Evolutionary conservation across 2,329 filamentous ascomycete species (phyloP).

Genomic region (Fusarium sp.): DNA sequence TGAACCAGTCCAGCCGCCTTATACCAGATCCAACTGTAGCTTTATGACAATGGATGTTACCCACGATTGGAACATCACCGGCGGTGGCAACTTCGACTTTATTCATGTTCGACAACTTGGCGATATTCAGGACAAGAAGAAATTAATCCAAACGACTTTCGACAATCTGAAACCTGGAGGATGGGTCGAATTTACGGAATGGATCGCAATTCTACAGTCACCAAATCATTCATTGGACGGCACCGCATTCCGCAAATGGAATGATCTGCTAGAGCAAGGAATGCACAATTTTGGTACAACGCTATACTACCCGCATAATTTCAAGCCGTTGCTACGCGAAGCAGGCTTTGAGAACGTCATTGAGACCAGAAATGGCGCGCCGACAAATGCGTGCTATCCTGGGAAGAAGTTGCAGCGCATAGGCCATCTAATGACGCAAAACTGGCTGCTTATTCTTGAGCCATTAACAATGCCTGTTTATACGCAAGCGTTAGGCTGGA

Average conservation of each 20-base stretch:
- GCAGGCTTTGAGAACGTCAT: conserved; percentile 40
- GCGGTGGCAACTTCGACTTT: conserved; percentile 34
- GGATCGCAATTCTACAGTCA: conserved; percentile 44
- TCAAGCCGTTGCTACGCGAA: conserved; percentile 37
- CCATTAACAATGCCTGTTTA: conserved; percentile 43
- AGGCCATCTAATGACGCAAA: conserved; percentile 44
- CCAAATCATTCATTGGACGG: conserved; percentile 43
- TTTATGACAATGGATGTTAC: conserved; percentile 40
- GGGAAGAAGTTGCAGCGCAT: conserved; percentile 45
- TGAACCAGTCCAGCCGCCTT: conserved; percentile 32
- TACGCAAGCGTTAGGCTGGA: conserved; percentile 42
- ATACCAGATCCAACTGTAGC: conserved; percentile 39
- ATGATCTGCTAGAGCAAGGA: conserved; percentile 42
- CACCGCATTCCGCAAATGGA: conserved; percentile 42
- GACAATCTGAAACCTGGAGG: conserved; percentile 44
- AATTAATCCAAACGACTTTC: conserved; percentile 32
- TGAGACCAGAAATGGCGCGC: conserved; percentile 43
- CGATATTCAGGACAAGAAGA: conserved; percentile 36
- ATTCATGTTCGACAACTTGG: conserved; percentile 42
- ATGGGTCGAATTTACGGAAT: conserved; percentile 47
- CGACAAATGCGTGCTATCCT: conserved; percentile 47
- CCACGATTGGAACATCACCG: conserved; percentile 39
- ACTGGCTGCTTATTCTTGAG: conserved; percentile 44
- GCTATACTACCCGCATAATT: conserved; percentile 30
- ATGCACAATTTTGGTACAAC: conserved; percentile 37